Evolutionary conservation across 1,284 basidiomycete genomes (phyloP), one percentile per base, ranked within the genome.

Genomic region (Taiwanofungus camphoratus): DNA sequence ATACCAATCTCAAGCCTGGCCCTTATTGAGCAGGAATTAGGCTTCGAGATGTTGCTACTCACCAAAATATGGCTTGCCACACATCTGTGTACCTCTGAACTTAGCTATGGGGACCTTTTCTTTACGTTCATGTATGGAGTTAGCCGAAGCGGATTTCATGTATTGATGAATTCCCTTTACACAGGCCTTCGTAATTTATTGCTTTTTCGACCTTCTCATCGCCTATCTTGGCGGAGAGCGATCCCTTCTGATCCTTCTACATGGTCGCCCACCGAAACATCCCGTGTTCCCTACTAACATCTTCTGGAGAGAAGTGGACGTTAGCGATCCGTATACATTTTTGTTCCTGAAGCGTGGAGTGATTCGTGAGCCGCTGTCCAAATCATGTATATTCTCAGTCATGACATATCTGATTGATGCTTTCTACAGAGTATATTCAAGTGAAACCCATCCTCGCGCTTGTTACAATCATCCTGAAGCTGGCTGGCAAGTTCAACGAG

Each of bases 121-220:
- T n/a, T n/a, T n/a, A n/a, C n/a, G n/a, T n/a, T n/a, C n/a, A n/a
- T n/a, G n/a, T n/a, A n/a, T n/a, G n/a, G n/a, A n/a, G n/a, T n/a
- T n/a, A n/a, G n/a, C n/a, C n/a, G n/a, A n/a, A n/a, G n/a, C n/a
- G n/a, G n/a, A n/a, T n/a, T n/a, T n/a, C n/a, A n/a, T n/a, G n/a
- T n/a, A n/a, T n/a, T n/a, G n/a, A n/a, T n/a, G n/a, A n/a, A n/a
- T n/a, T n/a, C n/a, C n/a, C n/a, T 31, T 26, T 21, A 31, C 16
- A 18, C 39, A 93, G 90, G 93, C 92, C 1, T 97, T 96, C 60
- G 93, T 97, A 33, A 97, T 97, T 55, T 97, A 98, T 66, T 93
- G 84, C 54, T 92, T 92, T 67, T 88, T 92, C 60, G 78, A 84
- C 29, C 76, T 92, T 13, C 74, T 93, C 27, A 71, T 92, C 9